Conservation (phyloP, 306 rosid genomes). For the Carpinus viminea region DNA sequence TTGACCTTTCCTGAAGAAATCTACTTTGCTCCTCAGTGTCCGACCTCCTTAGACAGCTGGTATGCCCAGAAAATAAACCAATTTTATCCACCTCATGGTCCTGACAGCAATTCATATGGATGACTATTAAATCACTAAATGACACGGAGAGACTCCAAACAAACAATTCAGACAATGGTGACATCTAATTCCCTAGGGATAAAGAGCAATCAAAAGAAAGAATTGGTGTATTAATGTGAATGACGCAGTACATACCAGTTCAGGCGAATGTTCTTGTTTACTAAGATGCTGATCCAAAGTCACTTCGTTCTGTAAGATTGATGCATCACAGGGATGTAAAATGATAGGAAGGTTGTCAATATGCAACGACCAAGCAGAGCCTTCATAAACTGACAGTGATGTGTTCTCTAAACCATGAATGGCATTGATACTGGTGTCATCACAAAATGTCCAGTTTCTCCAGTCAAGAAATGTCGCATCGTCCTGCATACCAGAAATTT, state of each 20-base stretch:
- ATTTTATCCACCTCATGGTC: constrained; percentile 33
- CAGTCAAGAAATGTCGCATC: constrained; percentile 49
- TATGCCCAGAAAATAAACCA: constrained; percentile 29
- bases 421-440: constrained; percentile 21
- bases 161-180: constrained; percentile 5
- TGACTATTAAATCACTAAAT: background rate
- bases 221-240: background rate
- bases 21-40: constrained; percentile 48
- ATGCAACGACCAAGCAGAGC: constrained; percentile 58
- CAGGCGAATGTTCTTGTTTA: constrained; percentile 33
- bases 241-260: constrained; percentile 42
- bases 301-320: constrained; percentile 26
- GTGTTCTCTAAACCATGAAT: constrained; percentile 31
- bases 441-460: constrained; percentile 66
- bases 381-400: constrained; percentile 39
- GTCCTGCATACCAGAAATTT: constrained; percentile 54
- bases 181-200: background rate
- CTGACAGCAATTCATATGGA: constrained; percentile 40
- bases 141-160: constrained; percentile 19
- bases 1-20: constrained; percentile 73
- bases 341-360: constrained; percentile 46
- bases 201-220: constrained; percentile 10
- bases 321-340: constrained; percentile 25
- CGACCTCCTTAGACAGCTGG: constrained; percentile 28
- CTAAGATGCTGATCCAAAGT: constrained; percentile 39